Percentiles rank a stretch among this genome's conserved stretches.
These are phyloP conservation scores for Sanguinoderma infundibulare DNA, from an alignment of 1,284 basidiomycete genomes.

Conservation along the genomic window DNA sequence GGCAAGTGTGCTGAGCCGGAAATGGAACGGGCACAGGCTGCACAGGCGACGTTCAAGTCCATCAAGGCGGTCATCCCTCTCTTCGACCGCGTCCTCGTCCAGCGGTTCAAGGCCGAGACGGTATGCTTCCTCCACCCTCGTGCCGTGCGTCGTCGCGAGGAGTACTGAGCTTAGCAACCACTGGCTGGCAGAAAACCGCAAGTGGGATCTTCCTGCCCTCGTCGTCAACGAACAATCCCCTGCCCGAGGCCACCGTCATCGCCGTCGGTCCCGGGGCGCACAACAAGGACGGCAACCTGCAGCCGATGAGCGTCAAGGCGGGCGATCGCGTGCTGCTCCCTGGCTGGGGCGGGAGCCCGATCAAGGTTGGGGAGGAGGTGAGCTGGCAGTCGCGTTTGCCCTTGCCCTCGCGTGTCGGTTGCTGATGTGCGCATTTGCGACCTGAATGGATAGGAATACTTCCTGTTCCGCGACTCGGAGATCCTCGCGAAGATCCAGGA, in stretches of 20 bases:
- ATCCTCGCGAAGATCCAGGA: slow-evolving; percentile 98
- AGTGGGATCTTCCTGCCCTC: slow-evolving; percentile 94
- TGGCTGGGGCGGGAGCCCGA: slow-evolving; percentile 93
- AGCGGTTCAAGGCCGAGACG: slow-evolving; percentile 94
- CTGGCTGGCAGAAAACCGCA: slow-evolving; percentile 84
- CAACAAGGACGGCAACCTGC: slow-evolving; percentile 82
- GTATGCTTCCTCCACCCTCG: slow-evolving; percentile 47
- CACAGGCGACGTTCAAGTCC: slow-evolving; percentile 89
- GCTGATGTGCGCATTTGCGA: slow-evolving; percentile 7
- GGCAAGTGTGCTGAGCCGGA: not conserved
- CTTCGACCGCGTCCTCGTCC: slow-evolving; percentile 95
- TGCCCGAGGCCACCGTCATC: slow-evolving; percentile 97
- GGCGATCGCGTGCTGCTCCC: slow-evolving; percentile 95
- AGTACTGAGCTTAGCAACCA: not conserved
- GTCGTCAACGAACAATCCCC: slow-evolving; percentile 79
- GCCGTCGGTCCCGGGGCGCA: slow-evolving; percentile 93
- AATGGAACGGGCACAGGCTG: slow-evolving; percentile 50
- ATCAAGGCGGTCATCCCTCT: slow-evolving; percentile 93
- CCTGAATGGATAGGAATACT: slow-evolving; percentile 76
- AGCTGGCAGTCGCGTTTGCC: slow-evolving; percentile 36
- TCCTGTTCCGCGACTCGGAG: slow-evolving; percentile 93
- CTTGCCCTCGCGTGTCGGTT: not conserved
- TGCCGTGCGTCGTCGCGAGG: not conserved
- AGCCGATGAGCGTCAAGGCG: slow-evolving; percentile 83
- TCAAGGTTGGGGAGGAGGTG: slow-evolving; percentile 98